A percentile compares a stretch with the other conserved stretches of the same genome.
These are phyloP conservation scores for Hanseniaspora valbyensis DNA, from an alignment of 805 yeast species.

Conservation along the genomic window DNA sequence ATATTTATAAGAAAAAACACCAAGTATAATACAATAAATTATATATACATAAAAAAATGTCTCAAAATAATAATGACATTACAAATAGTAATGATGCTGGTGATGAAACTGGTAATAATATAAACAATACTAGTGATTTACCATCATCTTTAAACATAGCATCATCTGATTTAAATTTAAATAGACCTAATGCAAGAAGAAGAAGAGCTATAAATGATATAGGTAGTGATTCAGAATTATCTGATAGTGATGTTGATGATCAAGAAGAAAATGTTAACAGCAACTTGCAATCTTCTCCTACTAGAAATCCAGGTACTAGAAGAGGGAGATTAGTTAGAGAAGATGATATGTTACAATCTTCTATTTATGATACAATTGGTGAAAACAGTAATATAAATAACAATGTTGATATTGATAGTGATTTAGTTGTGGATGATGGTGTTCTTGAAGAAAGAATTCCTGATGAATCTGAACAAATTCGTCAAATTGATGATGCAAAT, in stretches of 20 bases:
- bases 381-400: slow-evolving; percentile 1
- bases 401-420: slow-evolving; percentile 1
- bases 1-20: no score
- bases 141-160: slow-evolving; percentile 8
- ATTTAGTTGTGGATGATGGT: slow-evolving; percentile 4
- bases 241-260: slow-evolving; percentile 6
- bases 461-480: slow-evolving; percentile 12
- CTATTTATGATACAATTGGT: slow-evolving; percentile 7
- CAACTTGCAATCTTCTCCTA: slow-evolving; percentile 12
- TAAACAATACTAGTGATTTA: slow-evolving; percentile 6
- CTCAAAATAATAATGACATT: slow-evolving; percentile 3
- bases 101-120: slow-evolving; percentile 2
- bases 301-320: slow-evolving; percentile 22
- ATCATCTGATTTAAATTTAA: slow-evolving; percentile 11
- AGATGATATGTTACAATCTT: slow-evolving; percentile 19
- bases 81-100: neutral
- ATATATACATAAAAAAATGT: no score
- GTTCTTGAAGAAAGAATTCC: slow-evolving; percentile 11
- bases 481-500: slow-evolving; percentile 16
- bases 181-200: slow-evolving; percentile 11
- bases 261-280: neutral
- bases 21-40: no score
- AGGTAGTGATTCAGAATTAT: slow-evolving; percentile 7
- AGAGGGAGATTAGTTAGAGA: slow-evolving; percentile 27
- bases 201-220: slow-evolving; percentile 9